Percentiles rank a stretch among this genome's conserved stretches.
phyloP scores from a whole-genome alignment of 2,329 filamentous ascomycete genomes.

The Septoria linicola region DNA sequence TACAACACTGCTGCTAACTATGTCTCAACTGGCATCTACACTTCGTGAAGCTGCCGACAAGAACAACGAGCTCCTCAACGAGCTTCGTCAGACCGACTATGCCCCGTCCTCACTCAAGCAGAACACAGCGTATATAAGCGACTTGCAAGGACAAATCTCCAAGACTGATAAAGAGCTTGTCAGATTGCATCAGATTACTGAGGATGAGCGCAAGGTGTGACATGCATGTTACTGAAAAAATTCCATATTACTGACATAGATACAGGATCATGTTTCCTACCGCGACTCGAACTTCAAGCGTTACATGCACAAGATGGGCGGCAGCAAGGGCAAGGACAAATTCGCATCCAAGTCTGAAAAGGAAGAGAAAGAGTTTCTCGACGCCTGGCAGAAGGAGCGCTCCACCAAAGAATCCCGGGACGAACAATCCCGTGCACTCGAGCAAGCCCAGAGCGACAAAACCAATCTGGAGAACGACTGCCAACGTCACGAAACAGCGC shows the following conservation, averaged over 20 bases:
- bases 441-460: slow-evolving; percentile 42
- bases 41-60: slow-evolving; percentile 26
- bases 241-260: neutral
- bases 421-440: slow-evolving; percentile 43
- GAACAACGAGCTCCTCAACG: slow-evolving; percentile 45
- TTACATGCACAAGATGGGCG: slow-evolving; percentile 53
- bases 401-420: slow-evolving; percentile 47
- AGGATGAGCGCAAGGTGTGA: slow-evolving; percentile 47
- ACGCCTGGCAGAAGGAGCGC: slow-evolving; percentile 52
- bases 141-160: slow-evolving; percentile 47
- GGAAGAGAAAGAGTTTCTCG: slow-evolving; percentile 57
- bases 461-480: slow-evolving; percentile 41
- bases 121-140: slow-evolving; percentile 47
- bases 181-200: slow-evolving; percentile 44
- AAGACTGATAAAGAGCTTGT: slow-evolving; percentile 42
- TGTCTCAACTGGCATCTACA: slow-evolving; percentile 22
- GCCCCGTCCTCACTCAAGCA: slow-evolving; percentile 49
- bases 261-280: slow-evolving; percentile 52
- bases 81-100: slow-evolving; percentile 52
- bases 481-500: slow-evolving; percentile 43
- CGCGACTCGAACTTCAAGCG: slow-evolving; percentile 54
- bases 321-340: slow-evolving; percentile 47
- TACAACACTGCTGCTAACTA: neutral
- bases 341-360: slow-evolving; percentile 52
- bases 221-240: neutral